phyloP scores from a whole-genome alignment of 768 basidiomycete species.

The Pholiota molesta region DNA sequence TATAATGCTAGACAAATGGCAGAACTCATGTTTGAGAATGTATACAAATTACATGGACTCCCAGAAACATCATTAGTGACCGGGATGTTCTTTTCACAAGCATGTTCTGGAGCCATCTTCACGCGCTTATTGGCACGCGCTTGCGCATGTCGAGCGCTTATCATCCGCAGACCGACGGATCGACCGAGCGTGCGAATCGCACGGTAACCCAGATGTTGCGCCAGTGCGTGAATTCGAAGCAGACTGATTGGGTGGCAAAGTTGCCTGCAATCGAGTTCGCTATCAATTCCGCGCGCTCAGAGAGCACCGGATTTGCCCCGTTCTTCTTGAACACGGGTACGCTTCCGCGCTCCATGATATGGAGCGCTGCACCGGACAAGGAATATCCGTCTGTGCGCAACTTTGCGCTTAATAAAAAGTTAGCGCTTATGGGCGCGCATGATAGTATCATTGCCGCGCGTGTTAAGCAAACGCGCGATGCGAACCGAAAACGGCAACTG shows the following conservation, averaged over 20 bases:
- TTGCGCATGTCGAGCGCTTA: constrained; percentile 14
- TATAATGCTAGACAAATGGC: constrained; percentile 11
- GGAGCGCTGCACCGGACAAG: too few relatives aligned
- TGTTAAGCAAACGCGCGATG: too few relatives aligned
- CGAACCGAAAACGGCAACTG: too few relatives aligned
- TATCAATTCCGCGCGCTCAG: too few relatives aligned
- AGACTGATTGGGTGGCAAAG: constrained; percentile 4
- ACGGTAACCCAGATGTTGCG: constrained; percentile 9
- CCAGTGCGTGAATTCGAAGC: background rate
- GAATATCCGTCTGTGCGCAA: too few relatives aligned
- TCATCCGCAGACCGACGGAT: constrained; percentile 16
- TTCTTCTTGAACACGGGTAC: background rate
- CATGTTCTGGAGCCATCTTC: constrained; percentile 10
- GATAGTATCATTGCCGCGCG: too few relatives aligned
- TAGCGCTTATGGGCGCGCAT: too few relatives aligned
- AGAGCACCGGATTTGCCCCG: background rate
- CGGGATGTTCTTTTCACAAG: constrained; percentile 11
- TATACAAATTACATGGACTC: constrained; percentile 12
- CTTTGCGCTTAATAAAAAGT: too few relatives aligned
- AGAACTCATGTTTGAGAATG: constrained; percentile 8
- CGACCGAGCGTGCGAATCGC: constrained; percentile 11
- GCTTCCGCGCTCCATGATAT: too few relatives aligned
- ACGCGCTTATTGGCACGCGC: constrained; percentile 6
- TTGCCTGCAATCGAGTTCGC: background rate
- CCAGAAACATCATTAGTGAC: constrained; percentile 8